phyloP scores from a whole-genome alignment of 805 yeast genomes.

The Suhomyces kilbournensis region DNA sequence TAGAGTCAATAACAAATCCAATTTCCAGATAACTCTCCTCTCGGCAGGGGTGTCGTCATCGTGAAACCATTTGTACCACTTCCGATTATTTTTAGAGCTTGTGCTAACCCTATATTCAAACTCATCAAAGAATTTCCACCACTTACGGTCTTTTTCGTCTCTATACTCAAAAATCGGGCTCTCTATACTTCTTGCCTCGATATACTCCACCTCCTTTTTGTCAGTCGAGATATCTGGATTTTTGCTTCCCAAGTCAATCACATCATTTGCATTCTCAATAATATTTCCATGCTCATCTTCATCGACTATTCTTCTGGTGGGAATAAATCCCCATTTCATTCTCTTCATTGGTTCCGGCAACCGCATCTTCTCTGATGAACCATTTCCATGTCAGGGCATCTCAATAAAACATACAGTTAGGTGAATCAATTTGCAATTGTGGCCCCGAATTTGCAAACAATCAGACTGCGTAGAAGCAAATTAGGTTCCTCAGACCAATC shows the following conservation, averaged over 20 bases:
- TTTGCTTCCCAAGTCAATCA: slow-evolving; percentile 29
- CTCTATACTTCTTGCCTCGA: slow-evolving; percentile 34
- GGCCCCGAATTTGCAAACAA: neutral
- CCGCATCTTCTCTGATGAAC: neutral
- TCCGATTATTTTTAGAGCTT: slow-evolving; percentile 3
- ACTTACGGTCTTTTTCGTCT: slow-evolving; percentile 50
- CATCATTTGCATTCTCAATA: neutral
- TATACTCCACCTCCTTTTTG: slow-evolving; percentile 29
- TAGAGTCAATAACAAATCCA: slow-evolving; percentile 22
- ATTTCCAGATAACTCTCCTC: slow-evolving; percentile 21
- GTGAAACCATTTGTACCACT: slow-evolving; percentile 30
- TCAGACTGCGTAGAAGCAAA: neutral
- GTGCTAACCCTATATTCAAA: slow-evolving; percentile 25
- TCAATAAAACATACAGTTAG: neutral
- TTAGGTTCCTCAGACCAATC: neutral
- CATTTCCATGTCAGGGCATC: neutral
- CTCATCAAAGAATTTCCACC: slow-evolving; percentile 46
- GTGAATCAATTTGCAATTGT: neutral
- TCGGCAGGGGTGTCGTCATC: slow-evolving; percentile 24
- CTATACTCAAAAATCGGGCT: slow-evolving; percentile 33
- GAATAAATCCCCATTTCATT: slow-evolving; percentile 35
- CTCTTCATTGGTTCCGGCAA: slow-evolving; percentile 3
- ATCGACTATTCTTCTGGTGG: slow-evolving; percentile 32
- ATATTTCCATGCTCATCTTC: slow-evolving; percentile 17
- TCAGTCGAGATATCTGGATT: slow-evolving; percentile 4